These are phyloP conservation scores for Lyophyllum semitale DNA, from an alignment of 768 basidiomycete genomes.

Conservation along the genomic window DNA sequence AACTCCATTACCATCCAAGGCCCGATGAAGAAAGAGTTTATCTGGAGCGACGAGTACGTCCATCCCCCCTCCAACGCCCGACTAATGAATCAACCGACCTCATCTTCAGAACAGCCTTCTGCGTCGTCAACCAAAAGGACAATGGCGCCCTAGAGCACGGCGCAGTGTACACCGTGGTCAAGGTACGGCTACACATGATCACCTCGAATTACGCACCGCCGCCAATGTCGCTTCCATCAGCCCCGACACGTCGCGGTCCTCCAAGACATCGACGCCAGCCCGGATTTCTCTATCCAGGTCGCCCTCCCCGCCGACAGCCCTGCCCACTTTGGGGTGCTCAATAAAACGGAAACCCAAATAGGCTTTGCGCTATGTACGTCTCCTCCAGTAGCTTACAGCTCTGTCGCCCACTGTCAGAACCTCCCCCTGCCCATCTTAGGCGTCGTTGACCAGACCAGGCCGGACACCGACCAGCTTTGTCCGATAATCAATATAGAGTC, in stretches of 20 bases:
- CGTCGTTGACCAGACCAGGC: background rate
- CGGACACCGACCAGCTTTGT: background rate
- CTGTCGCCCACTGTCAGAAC: background rate
- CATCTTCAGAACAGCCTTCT: background rate
- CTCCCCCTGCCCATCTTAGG: background rate
- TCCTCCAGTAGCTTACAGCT: background rate
- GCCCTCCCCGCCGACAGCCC: background rate
- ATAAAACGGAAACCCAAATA: background rate
- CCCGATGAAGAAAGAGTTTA: background rate
- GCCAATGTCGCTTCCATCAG: background rate
- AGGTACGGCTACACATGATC: background rate
- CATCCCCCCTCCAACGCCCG: too few relatives aligned
- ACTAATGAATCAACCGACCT: too few relatives aligned
- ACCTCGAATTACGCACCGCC: background rate
- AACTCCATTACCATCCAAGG: background rate
- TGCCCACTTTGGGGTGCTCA: background rate
- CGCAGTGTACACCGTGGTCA: background rate
- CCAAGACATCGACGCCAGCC: background rate
- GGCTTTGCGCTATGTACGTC: background rate
- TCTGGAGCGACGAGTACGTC: background rate
- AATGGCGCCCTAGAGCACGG: background rate
- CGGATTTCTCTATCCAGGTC: background rate
- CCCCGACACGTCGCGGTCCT: background rate
- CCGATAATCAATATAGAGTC: background rate
- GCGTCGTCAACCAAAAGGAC: background rate